phyloP scores from a whole-genome alignment of 805 yeast genomes.

The Ogataea henricii region DNA sequence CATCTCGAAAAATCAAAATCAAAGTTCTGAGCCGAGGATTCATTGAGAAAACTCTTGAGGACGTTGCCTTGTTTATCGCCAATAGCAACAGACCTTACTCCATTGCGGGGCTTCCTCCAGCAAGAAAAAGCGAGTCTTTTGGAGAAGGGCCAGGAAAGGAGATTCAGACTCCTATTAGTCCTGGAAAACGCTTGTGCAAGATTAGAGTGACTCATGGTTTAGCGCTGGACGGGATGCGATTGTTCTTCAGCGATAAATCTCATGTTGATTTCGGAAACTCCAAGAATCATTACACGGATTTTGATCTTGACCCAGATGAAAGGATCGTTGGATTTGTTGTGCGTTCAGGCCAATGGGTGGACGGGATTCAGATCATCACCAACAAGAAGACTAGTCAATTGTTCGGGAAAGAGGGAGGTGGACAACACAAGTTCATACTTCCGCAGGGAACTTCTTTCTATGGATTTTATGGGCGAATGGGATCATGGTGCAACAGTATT shows the following conservation, averaged over 20 bases:
- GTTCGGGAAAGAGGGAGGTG: constrained; percentile 72
- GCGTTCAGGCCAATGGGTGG: constrained; percentile 86
- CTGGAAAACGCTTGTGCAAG: constrained; percentile 36
- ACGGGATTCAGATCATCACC: constrained; percentile 77
- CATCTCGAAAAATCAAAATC: constrained; percentile 41
- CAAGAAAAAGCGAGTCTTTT: constrained; percentile 24
- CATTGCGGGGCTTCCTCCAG: constrained; percentile 20
- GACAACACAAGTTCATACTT: constrained; percentile 55
- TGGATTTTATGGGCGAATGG: constrained; percentile 73
- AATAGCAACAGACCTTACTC: constrained; percentile 20
- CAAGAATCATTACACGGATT: constrained; percentile 55
- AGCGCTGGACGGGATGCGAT: constrained; percentile 80
- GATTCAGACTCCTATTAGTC: constrained; percentile 17
- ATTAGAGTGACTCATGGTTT: constrained; percentile 71
- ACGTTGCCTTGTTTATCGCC: constrained; percentile 43
- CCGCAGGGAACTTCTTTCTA: constrained; percentile 64
- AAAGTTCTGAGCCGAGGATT: constrained; percentile 63
- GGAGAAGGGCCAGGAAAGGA: constrained; percentile 28
- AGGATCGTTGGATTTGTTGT: constrained; percentile 57
- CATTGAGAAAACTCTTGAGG: constrained; percentile 52
- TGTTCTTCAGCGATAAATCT: constrained; percentile 39
- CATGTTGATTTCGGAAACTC: constrained; percentile 50
- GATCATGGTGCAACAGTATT: constrained; percentile 72
- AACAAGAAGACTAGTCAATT: constrained; percentile 54
- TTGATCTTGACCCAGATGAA: constrained; percentile 60